Conservation (phyloP, 192 early-diverging fungal genomes). For the Ambispora gerdemannii region DNA sequence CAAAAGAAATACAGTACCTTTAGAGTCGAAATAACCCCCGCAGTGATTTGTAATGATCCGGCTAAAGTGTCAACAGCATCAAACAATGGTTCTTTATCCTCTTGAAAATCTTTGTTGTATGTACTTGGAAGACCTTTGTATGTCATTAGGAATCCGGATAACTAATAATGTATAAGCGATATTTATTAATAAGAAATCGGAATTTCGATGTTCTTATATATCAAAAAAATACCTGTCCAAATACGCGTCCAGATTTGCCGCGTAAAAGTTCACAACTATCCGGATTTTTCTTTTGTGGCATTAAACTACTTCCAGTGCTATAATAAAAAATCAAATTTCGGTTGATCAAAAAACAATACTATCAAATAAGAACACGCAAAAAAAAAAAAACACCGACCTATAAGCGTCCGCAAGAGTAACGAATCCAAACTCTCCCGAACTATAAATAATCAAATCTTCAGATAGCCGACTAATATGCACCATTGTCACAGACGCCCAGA, state of each 20-base stretch:
- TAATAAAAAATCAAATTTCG: neutral
- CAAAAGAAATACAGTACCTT: constrained; percentile 43
- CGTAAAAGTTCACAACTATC: constrained; percentile 93
- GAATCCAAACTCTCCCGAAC: constrained; percentile 90
- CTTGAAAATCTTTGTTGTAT: constrained; percentile 99
- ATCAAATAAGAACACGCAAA: too few species aligned
- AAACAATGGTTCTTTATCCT: constrained; percentile 99
- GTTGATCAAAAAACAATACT: neutral
- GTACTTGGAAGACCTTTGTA: constrained; percentile 96
- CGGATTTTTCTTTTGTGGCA: constrained; percentile 99
- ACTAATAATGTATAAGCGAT: too few species aligned
- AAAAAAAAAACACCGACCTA: constrained; percentile 41
- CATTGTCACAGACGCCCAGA: constrained; percentile 91
- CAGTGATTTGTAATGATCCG: constrained; percentile 88
- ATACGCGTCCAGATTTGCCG: constrained; percentile 94
- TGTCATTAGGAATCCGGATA: constrained; percentile 97
- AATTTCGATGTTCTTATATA: too few species aligned
- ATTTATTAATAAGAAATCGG: too few species aligned
- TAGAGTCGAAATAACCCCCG: constrained; percentile 90
- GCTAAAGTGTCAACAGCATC: constrained; percentile 87
- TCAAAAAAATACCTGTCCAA: constrained; percentile 88
- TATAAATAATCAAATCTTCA: constrained; percentile 97
- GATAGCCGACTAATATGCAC: constrained; percentile 84
- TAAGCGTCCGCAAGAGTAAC: constrained; percentile 95
- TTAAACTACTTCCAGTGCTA: constrained; percentile 93